Base-by-base conservation (phyloP, 2,329 filamentous ascomycete species). In the Hymenoscyphus albidus region DNA sequence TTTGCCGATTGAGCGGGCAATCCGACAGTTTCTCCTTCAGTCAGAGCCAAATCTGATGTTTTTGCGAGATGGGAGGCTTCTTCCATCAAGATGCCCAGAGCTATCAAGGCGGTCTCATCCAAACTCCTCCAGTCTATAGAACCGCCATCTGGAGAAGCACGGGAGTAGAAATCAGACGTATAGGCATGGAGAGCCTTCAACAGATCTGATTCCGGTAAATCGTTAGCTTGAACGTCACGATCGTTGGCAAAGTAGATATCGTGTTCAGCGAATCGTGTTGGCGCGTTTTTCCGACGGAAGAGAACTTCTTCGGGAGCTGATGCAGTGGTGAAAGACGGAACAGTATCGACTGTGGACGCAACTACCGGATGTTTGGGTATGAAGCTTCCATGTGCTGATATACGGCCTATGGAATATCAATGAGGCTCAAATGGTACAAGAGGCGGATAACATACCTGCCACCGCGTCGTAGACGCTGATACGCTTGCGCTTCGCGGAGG, bases 41-140 rank as follows among this genome's bases (percentile, higher is more conserved):
- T 86, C 72, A 94, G 89, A 1, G 89, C 88, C 58, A 92, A 75
- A 75, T 92, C 88, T 27, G 90, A 91, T 13, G 80, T 83, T 62
- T 81, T 78, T 4, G 89, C 90, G 22, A 93, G 77, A 5, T 81
- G 80, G 16, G 84, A 81, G 2, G 85, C 83, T 76, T 94, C 91
- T 76, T 94, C 90, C 54, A 93, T 78, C 64, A 94, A 76, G 59
- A 94, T 86, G 1, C 90, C 90, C 71, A 94, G 81, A 0, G 90
- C 89, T 62, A 94, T 78, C 64, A 94, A 80, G 3, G 90, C 90
- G 14, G 89, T 92, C 78, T 92, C 91, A 73, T 94, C 89, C 84
- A 94, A 85, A 75, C 86, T 90, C 68, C 82, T 77, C 72, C 77
- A 82, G 59, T 79, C 77, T 32, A 70, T 74, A n/a, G 67, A 63